Base-by-base conservation (phyloP, 495 filamentous ascomycete genomes). In the Clavariopsis aquatica region DNA sequence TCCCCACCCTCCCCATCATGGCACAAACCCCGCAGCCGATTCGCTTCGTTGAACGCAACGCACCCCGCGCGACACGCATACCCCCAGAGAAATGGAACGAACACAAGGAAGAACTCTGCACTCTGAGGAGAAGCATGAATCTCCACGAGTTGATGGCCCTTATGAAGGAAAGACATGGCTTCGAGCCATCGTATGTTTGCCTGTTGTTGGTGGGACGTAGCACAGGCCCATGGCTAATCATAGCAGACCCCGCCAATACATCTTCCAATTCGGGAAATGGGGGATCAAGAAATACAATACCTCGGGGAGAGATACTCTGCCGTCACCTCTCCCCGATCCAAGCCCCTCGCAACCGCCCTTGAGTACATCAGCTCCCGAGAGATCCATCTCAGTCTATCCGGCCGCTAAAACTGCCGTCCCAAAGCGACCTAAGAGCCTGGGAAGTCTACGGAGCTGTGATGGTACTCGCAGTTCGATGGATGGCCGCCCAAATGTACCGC, bases 341-440 rank as follows among this genome's bases (percentile, higher is more conserved):
- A 8, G 15, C 57, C 38, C 12, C 19, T 46, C 36, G 22, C 59
- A 27, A 26, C 15, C 19, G 8, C 45, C 26, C 29, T 27, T 60
- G 45, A 60, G 57, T 38, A 20, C 20, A 20, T 52, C 57, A 4
- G 57, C 45, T 8, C 46, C 57, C 1, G 57, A 19, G 12, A 46
- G 20, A 28, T 13, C 6, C 19, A 22, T 13, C 7, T 8, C 45
- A 2, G 10, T 13, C 20, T 38, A 46, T 28, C 4, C 9, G n/a
- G 38, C 38, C n/a, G 24, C 19, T 17, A 24, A 36, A 19, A 1
- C 54, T 13, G 9, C 26, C 7, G 5, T 26, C 8, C 54, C 62
- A 8, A 65, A 65, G 29, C 43, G 62, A 45, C 62, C 62, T 27
- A 65, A 65, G 54, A 65, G 62, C 46, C 41, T 53, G 38, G 54